Percentiles rank a stretch among this genome's conserved stretches.
phyloP scores from a whole-genome alignment of 1,284 basidiomycete species.

The Calocybe gambosa region DNA sequence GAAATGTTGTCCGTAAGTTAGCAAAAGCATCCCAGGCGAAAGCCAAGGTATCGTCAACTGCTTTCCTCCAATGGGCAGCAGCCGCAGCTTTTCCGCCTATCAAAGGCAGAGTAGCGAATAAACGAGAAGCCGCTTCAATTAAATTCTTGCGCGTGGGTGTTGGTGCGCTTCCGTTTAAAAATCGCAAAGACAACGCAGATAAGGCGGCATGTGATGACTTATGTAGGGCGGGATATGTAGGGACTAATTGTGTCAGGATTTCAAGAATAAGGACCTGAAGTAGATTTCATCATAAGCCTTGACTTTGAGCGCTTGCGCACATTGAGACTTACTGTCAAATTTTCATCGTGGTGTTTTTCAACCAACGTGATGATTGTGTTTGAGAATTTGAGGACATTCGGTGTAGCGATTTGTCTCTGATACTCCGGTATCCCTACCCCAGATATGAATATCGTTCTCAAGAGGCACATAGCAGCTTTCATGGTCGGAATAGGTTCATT shows the following conservation, averaged over 20 bases:
- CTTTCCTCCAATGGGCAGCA: slow-evolving; percentile 65
- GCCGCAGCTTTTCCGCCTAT: slow-evolving; percentile 75
- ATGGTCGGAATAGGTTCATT: slow-evolving; percentile 52
- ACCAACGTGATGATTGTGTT: slow-evolving; percentile 47
- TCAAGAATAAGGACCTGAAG: slow-evolving; percentile 45
- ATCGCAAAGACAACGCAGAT: slow-evolving; percentile 44
- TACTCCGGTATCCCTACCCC: slow-evolving; percentile 63
- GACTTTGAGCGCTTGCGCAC: not conserved
- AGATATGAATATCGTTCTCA: slow-evolving; percentile 50
- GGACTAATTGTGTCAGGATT: slow-evolving; percentile 51
- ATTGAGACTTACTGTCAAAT: slow-evolving; percentile 41
- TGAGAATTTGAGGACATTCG: slow-evolving; percentile 67
- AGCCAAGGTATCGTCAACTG: slow-evolving; percentile 57
- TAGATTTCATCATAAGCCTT: not conserved
- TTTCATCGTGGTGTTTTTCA: slow-evolving; percentile 42
- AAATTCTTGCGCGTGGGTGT: slow-evolving; percentile 34
- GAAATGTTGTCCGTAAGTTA: slow-evolving; percentile 54
- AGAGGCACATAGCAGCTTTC: slow-evolving; percentile 56
- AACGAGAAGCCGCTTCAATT: slow-evolving; percentile 42
- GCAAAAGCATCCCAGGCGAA: slow-evolving; percentile 57
- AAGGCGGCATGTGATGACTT: slow-evolving; percentile 46
- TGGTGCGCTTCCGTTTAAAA: slow-evolving; percentile 49
- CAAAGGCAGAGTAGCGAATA: slow-evolving; percentile 57
- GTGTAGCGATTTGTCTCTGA: slow-evolving; percentile 66
- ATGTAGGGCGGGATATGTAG: slow-evolving; percentile 60